phyloP scores from a whole-genome alignment of 805 yeast genomes.

The Yamadazyma sp. region DNA sequence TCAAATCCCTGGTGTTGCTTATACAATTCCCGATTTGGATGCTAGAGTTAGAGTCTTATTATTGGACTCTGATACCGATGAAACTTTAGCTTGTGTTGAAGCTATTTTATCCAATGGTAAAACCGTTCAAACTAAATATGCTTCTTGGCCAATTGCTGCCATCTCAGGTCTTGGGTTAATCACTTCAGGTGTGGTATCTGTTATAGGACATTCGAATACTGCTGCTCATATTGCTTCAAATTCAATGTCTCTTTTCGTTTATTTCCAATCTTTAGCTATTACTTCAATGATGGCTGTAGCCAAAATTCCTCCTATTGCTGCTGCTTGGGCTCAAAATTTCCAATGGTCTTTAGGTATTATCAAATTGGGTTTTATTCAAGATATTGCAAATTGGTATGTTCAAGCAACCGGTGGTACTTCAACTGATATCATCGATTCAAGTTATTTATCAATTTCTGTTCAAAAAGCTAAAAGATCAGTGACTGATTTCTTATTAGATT shows the following conservation, averaged over 20 bases:
- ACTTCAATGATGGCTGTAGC: conserved; percentile 95
- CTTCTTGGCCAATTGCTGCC: conserved; percentile 95
- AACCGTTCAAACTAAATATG: conserved; percentile 89
- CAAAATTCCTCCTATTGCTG: conserved; percentile 91
- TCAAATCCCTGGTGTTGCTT: conserved; percentile 79
- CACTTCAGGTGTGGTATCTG: conserved; percentile 82
- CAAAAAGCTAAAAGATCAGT: conserved; percentile 49
- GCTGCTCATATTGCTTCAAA: conserved; percentile 98
- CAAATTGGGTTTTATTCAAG: conserved; percentile 70
- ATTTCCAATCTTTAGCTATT: conserved; percentile 90
- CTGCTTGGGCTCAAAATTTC: conserved; percentile 97
- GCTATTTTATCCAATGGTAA: conserved; percentile 84
- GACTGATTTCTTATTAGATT: conserved; percentile 14
- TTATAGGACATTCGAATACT: conserved; percentile 84
- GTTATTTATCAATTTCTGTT: conserved; percentile 78
- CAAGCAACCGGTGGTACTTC: conserved; percentile 92
- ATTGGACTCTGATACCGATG: conserved; percentile 42
- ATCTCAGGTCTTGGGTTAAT: conserved; percentile 84
- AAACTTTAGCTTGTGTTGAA: conserved; percentile 84
- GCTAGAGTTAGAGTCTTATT: conserved; percentile 81
- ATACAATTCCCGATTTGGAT: conserved; percentile 89
- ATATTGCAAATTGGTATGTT: conserved; percentile 87
- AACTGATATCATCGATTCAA: conserved; percentile 67
- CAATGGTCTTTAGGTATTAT: conserved; percentile 95
- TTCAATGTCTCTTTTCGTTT: conserved; percentile 85